Evolutionary conservation across 768 basidiomycete species (phyloP), one percentile per base, ranked within the genome.

Genomic region (Tylopilus intermedius): DNA sequence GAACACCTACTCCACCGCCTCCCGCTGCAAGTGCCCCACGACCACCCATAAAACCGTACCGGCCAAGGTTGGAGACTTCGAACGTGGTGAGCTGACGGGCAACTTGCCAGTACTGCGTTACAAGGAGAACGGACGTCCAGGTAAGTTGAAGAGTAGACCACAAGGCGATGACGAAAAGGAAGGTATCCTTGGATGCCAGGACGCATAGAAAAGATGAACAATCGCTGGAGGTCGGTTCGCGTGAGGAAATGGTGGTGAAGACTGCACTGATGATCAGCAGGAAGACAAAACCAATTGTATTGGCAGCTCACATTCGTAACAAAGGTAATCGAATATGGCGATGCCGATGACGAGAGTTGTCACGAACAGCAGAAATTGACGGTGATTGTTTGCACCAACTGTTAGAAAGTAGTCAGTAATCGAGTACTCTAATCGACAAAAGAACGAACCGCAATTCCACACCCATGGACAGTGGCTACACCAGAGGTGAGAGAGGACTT

Each of bases 11-110:
- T 49, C 77, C 81, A 3, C 67, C 67, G 7, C 81, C 76, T 7
- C 74, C 74, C 18, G 88, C 74, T 35, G 78, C 81, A 2, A 83
- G 79, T 18, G 82, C 82, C 0, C 84, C 89, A 38, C 90, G 83
- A 0, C 94, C 94, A 35, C 96, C 95, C 92, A 99, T 95, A 74
- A 86, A 97, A 11, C 96, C 95, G 63, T 86, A 97, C 43, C 95
- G 81, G 3, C 95, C 93, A 2, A 98, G 82, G 64, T 99, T 99
- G 54, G 86, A 86, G 3, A 98, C 91, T 65, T 99, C 95, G 50
- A 94, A 79, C 0, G 95, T 97, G 2, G 95, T 99, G 81, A 98
- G 91, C 64, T 98, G 94, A 24, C 86, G 81, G 2, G 86, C 81
- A 49, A 97, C 83, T 70, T 99, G 96, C 90, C 90, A 95, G 45